phyloP scores from a whole-genome alignment of 2,329 filamentous ascomycete species.

The Diaporthe aspalathi region DNA sequence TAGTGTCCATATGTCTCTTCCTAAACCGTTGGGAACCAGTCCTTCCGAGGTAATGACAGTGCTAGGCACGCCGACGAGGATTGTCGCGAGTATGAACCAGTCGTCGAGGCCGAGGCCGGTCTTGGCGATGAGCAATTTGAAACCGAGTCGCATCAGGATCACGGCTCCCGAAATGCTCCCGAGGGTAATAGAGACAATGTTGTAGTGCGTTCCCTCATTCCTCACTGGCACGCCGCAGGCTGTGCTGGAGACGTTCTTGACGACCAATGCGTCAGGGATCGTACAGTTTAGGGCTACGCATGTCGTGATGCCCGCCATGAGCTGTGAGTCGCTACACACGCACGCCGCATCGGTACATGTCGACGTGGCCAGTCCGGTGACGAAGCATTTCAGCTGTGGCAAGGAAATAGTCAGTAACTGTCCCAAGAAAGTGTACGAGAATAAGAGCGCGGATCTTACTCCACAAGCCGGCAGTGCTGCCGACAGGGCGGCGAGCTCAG shows the following conservation, averaged over 20 bases:
- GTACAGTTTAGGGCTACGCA: conserved; percentile 35
- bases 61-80: conserved; percentile 46
- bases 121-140: conserved; percentile 48
- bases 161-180: conserved; percentile 51
- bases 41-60: conserved; percentile 48
- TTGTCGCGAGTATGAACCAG: conserved; percentile 47
- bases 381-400: conserved; percentile 32
- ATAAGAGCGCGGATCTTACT: conserved; percentile 15
- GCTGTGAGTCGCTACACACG: conserved; percentile 27
- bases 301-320: conserved; percentile 24
- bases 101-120: conserved; percentile 51
- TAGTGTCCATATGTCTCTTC: conserved; percentile 41
- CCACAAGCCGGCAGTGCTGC: conserved; percentile 34
- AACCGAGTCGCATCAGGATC: conserved; percentile 52
- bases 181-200: conserved; percentile 40
- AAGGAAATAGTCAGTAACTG: conserved; percentile 4
- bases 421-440: background rate
- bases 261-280: conserved; percentile 8
- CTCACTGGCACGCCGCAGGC: conserved; percentile 35
- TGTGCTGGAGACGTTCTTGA: conserved; percentile 38
- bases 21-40: conserved; percentile 52
- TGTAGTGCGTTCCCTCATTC: conserved; percentile 27
- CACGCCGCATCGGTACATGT: conserved; percentile 29
- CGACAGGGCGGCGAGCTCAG: conserved; percentile 34
- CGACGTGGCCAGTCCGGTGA: conserved; percentile 13